Evolutionary conservation across 441 rosid species (phyloP).

Genomic region (Gossypium trilobum): DNA sequence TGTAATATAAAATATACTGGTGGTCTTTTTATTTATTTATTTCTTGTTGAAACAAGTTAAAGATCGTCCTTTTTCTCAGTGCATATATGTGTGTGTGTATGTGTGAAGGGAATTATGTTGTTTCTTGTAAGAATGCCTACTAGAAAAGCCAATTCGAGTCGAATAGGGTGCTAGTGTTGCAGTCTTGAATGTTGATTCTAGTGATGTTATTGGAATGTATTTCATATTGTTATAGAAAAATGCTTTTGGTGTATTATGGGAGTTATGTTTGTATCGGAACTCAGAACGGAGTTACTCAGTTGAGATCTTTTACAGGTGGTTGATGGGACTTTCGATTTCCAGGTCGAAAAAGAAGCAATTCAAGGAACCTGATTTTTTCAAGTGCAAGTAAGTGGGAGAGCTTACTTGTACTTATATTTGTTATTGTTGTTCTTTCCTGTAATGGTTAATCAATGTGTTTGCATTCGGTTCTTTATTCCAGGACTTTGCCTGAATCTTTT

Average conservation of each 20-base stretch:
- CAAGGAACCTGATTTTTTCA: constrained; percentile 33
- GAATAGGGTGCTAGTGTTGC: neutral
- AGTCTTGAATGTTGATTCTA: neutral
- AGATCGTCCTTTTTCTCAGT: neutral
- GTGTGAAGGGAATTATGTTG: neutral
- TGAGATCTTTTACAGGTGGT: constrained; percentile 45
- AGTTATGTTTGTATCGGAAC: neutral
- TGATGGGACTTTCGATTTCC: constrained; percentile 45
- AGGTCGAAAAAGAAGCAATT: constrained; percentile 23
- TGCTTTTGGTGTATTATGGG: neutral
- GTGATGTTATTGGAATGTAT: neutral
- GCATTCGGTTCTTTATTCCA: constrained; percentile 18
- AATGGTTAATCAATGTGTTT: neutral
- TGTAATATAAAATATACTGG: neutral
- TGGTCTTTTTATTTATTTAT: neutral
- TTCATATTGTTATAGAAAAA: neutral
- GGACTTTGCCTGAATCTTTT: constrained; percentile 54
- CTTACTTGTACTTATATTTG: neutral
- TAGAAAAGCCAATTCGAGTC: neutral
- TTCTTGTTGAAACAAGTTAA: neutral
- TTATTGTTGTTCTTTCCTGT: neutral
- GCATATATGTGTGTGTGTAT: neutral
- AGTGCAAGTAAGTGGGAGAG: constrained; percentile 27
- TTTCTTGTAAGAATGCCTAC: neutral
- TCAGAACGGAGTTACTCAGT: neutral